Conservation (phyloP, 768 basidiomycete genomes). For the Kwoniella shandongensis region DNA sequence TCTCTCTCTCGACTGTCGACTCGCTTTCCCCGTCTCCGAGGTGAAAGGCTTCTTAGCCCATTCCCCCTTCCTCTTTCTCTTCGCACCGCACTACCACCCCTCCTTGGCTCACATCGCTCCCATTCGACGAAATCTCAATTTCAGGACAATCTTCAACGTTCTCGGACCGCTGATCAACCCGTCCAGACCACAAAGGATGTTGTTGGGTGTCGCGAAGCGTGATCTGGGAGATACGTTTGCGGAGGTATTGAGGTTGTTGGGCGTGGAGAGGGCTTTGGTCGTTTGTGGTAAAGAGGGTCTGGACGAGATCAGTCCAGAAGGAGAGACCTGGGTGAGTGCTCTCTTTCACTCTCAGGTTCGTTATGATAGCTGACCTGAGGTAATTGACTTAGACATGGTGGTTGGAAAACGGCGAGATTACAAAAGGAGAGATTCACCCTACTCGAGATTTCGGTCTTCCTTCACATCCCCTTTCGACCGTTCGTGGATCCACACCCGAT, state of each 20-base stretch:
- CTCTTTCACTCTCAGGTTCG: neutral
- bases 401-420: slow-evolving; percentile 63
- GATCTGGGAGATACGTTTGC: slow-evolving; percentile 82
- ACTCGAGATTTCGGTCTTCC: slow-evolving; percentile 70
- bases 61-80: slow-evolving; percentile 83
- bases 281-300: slow-evolving; percentile 89
- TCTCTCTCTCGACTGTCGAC: slow-evolving; percentile 71
- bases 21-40: slow-evolving; percentile 62
- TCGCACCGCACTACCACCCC: slow-evolving; percentile 92
- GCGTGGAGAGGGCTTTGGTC: slow-evolving; percentile 79
- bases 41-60: slow-evolving; percentile 58
- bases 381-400: slow-evolving; percentile 63
- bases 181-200: slow-evolving; percentile 78
- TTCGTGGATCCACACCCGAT: slow-evolving; percentile 69
- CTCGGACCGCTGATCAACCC: slow-evolving; percentile 94
- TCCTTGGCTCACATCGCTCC: slow-evolving; percentile 77
- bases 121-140: slow-evolving; percentile 79
- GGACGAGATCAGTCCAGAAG: slow-evolving; percentile 94
- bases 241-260: slow-evolving; percentile 66
- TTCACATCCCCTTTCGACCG: slow-evolving; percentile 67
- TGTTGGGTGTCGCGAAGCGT: slow-evolving; percentile 81
- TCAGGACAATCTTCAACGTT: slow-evolving; percentile 95
- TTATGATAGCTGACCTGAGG: neutral
- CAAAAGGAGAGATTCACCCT: slow-evolving; percentile 65
- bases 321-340: slow-evolving; percentile 72